Base-by-base conservation (phyloP, 495 filamentous ascomycete species). In the Hypoxylon fuscum region DNA sequence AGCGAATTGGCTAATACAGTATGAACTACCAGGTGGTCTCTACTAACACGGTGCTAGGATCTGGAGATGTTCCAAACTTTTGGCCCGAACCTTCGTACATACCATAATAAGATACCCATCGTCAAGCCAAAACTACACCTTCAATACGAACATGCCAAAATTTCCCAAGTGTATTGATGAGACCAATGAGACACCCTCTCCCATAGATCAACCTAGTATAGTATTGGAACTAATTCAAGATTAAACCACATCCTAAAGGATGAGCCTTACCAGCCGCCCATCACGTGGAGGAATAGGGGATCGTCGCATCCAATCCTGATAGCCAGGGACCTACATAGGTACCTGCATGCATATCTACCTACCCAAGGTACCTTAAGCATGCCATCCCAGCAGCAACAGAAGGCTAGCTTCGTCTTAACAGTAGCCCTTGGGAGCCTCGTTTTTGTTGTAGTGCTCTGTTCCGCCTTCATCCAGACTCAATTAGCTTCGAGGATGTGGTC, bases 401-500 rank as follows among this genome's bases (percentile, higher is more conserved):
- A 27, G 31, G 0, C 32, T 5, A 22, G 21, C 12, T 17, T 22
- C 9, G 9, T 38, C 25, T 35, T 51, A 7, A 20, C 41, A 5
- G 20, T 31, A 12, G 20, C 14, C 20, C 18, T 49, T 35, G 8
- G 22, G 5, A 34, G 23, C 18, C 48, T 32, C 42, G 12, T 35
- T 0, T 44, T 43, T 21, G 31, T 47, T 2, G 35, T 34, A 12
- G 18, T 40, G 20, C 35, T 61, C n/a, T 42, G 37, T 49, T 45
- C 35, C 23, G 27, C n/a, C 23, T 37, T 49, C 25, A 17, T 49
- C 12, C 51, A n/a, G 38, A 8, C 31, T 6, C 10, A 44, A 7
- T 14, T 10, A n/a, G 12, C 21, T 5, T 32, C 38, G 1, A 38
- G 11, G 9, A 57, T 66, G 63, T 12, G 40, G 44, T 57, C 42